Evolutionary conservation across 768 basidiomycete species (phyloP), one percentile per base, ranked within the genome.

Genomic region (Boletellus emodensis): DNA sequence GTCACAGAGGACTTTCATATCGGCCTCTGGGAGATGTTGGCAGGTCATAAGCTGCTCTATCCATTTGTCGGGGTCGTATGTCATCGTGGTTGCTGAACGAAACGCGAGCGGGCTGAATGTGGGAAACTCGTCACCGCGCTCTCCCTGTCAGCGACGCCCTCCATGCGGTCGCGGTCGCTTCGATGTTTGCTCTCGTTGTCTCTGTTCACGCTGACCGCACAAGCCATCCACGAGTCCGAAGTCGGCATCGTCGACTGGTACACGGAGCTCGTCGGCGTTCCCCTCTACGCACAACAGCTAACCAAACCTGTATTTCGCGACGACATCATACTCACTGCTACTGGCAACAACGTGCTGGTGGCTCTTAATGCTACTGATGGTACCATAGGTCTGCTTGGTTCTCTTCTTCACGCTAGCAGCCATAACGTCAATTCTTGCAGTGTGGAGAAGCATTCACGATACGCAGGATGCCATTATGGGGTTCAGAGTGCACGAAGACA

Each of bases 1-100:
- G 51, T 92, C 82, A 75, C 95, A 98, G 43, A 99, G 83, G 38
- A 85, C 73, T 66, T 94, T 95, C 83, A 99, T 96, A 57, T 95
- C 91, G 11, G 81, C 66, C 71, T 99, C 96, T 14, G 90, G 81
- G 44, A 99, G 87, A 58, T 91, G 85, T 55, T 85, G 81, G 75
- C 94, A 96, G 57, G 80, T 71, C 73, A 84, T 84, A 52, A 98
- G 84, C 61, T 93, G 90, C 24, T 81, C 79, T 61, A 97, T 93
- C 86, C 94, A 96, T 72, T 80, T 82, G 72, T 84, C 85, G 49
- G 85, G 82, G 60, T 77, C 65, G 59, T 73, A 71, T 8, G 65
- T 48, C 72, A 73, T 72, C 17, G 41, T 48, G 35, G 54, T 55
- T 34, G 42, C 9, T 30, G 41, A 45, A 15, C 8, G 33, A 30